Percentiles rank a stretch among this genome's conserved stretches.
Conservation (phyloP, 495 filamentous ascomycete species). For the Trichoderma parareesei region DNA sequence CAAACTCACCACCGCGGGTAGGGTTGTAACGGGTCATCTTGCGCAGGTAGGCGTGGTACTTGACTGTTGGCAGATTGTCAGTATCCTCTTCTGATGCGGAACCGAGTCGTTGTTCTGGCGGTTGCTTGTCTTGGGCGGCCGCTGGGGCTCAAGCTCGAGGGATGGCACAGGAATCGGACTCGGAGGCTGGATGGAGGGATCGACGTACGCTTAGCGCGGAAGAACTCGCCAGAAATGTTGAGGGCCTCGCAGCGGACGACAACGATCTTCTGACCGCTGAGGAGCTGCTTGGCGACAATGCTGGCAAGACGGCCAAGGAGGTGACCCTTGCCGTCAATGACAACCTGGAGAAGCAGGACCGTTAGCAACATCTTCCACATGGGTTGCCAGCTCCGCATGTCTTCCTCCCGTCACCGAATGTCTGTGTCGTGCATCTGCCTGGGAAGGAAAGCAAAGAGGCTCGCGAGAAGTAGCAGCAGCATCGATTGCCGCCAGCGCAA, state of each 20-base stretch:
- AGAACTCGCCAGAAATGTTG: slow-evolving; percentile 99
- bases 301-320: slow-evolving; percentile 97
- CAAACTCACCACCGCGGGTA: slow-evolving; percentile 77
- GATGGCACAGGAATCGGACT: slow-evolving; percentile 7
- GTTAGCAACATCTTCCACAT: slow-evolving; percentile 17
- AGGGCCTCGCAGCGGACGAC: slow-evolving; percentile 97
- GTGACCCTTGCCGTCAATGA: slow-evolving; percentile 99
- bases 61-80: slow-evolving; percentile 54
- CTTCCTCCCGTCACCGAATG: neutral
- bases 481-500: slow-evolving; percentile 7
- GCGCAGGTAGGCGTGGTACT: slow-evolving; percentile 99
- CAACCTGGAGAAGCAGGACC: slow-evolving; percentile 51
- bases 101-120: slow-evolving; percentile 9
- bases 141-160: neutral
- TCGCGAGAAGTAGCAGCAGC: slow-evolving; percentile 11
- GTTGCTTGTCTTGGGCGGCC: neutral
- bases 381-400: neutral
- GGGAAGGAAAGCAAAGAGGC: neutral
- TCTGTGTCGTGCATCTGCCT: neutral
- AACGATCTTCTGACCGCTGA: slow-evolving; percentile 98
- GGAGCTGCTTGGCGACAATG: slow-evolving; percentile 98
- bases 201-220: slow-evolving; percentile 98
- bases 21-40: slow-evolving; percentile 99
- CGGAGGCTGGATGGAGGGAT: slow-evolving; percentile 15
- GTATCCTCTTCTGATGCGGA: slow-evolving; percentile 12